Evolutionary conservation across 2,329 filamentous ascomycete genomes (phyloP), one percentile per base, ranked within the genome.

Genomic region (Colletotrichum neosansevieriae): DNA sequence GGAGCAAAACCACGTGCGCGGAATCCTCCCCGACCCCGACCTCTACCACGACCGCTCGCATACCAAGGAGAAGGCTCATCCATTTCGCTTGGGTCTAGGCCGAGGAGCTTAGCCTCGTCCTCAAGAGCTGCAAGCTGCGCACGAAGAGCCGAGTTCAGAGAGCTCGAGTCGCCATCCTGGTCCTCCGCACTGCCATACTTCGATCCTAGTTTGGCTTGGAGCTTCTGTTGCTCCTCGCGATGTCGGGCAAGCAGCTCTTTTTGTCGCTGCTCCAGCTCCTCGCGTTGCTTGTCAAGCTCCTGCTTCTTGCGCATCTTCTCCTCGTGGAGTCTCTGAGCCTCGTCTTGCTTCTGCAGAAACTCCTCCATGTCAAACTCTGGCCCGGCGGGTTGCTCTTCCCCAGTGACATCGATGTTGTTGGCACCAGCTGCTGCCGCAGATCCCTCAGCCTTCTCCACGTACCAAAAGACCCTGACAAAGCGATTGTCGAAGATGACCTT

Each of bases 401-500:
- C 34, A 13, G 34, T 57, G 17, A 45, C n/a, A 15, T 56, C 64
- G 45, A 24, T 59, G 15, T 74, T 74, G 62, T 76, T 70, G 29
- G 74, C 58, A 57, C 72, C n/a, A 38, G 71, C 36, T 60, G 73
- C 70, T 2, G 77, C 75, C 12, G 78, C 68, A 3, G 74, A 74
- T 47, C 83, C 80, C 15, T 79, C 78, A 13, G 40, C 11, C 29
- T 85, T 84, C 6, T 86, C 85, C 72, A 88, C 91, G 75, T 89
- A 86, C 92, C 92, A 95, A 74, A 91, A 94, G 0, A 95, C 91
- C 74, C 94, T 94, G 56, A 96, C 93, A 73, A 96, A 96, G 11
- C 93, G 85, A 73, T 95, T 96, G 74, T 94, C 91, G 75, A 95
- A 96, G 50, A 96, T 90, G 53, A 90, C 90, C 75, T 94, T 94